Evolutionary conservation across 176 grass and related monocot genomes (phyloP).

Genomic region (Cocos nucifera): DNA sequence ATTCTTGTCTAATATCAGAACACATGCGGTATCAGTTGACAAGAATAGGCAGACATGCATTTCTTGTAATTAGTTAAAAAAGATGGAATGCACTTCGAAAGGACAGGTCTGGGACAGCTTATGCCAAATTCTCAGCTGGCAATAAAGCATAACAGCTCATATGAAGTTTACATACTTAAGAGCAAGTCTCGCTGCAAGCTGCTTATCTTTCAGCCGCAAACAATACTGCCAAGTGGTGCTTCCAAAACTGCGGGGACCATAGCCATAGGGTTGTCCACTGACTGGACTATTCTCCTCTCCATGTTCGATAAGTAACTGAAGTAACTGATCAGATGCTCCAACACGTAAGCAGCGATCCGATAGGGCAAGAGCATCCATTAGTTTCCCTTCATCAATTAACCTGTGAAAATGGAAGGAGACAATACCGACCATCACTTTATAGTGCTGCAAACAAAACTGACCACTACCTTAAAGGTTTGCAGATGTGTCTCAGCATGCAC

Average conservation of each 20-base stretch:
- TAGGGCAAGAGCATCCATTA: conserved; percentile 90
- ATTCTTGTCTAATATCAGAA: too few species aligned
- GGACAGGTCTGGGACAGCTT: too few species aligned
- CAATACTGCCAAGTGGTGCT: conserved; percentile 84
- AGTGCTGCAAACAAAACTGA: too few species aligned
- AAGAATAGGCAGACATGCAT: too few species aligned
- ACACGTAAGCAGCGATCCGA: conserved; percentile 86
- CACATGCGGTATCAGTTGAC: too few species aligned
- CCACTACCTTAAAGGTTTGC: too few species aligned
- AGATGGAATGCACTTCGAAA: too few species aligned
- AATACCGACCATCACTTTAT: conserved; percentile 6
- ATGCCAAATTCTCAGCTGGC: too few species aligned
- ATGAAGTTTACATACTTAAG: conserved; percentile 44
- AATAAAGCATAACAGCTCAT: too few species aligned
- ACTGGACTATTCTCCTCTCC: conserved; percentile 43
- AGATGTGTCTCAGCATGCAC: too few species aligned
- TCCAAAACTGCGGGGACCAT: conserved; percentile 36
- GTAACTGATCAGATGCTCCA: conserved; percentile 85
- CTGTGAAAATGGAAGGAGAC: conserved; percentile 39
- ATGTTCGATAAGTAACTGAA: conserved; percentile 67
- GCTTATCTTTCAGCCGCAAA: conserved; percentile 84
- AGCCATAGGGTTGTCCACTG: conserved; percentile 19
- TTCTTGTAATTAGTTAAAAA: too few species aligned
- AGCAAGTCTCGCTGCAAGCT: conserved; percentile 67
- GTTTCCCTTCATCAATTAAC: conserved; percentile 91